Percentiles rank a stretch among this genome's conserved stretches.
Evolutionary conservation across 192 early-diverging fungal species (phyloP).

Genomic region (Diversispora eburnea): DNA sequence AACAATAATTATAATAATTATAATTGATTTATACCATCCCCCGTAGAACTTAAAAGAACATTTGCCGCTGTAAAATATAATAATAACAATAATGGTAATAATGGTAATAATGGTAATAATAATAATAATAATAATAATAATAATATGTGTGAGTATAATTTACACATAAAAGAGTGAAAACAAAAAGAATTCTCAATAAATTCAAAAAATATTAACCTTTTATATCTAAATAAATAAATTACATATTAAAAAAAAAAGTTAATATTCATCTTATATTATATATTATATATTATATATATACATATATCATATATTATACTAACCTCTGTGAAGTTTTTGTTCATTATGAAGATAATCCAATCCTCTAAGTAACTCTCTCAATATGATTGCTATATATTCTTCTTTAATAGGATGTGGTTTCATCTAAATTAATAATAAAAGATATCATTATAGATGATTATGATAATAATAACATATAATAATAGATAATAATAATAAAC

Average conservation of each 20-base stretch:
- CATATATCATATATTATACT: neutral
- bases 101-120: neutral
- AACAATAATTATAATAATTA: neutral
- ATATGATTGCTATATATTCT: constrained; percentile 87
- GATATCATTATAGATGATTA: constrained; percentile 3
- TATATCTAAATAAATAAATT: constrained; percentile 60
- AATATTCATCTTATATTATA: neutral
- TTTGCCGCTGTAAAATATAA: constrained; percentile 66
- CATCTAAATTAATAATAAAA: constrained; percentile 58
- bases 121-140: neutral
- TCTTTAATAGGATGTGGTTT: constrained; percentile 81
- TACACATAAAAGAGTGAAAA: no score
- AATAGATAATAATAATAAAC: neutral
- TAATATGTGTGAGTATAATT: neutral
- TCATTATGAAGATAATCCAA: constrained; percentile 91
- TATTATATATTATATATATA: neutral
- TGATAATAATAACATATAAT: constrained; percentile 1
- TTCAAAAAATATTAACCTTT: constrained; percentile 56
- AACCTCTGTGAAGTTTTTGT: constrained; percentile 81
- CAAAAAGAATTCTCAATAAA: neutral
- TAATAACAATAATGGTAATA: neutral
- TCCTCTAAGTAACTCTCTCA: constrained; percentile 83
- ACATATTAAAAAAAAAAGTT: neutral
- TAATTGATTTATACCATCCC: constrained; percentile 44
- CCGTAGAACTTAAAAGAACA: constrained; percentile 67